A percentile compares a stretch with the other conserved stretches of the same genome.
These are phyloP conservation scores for Trichoderma pleuroti DNA, from an alignment of 2,329 filamentous ascomycete species.

Conservation along the genomic window DNA sequence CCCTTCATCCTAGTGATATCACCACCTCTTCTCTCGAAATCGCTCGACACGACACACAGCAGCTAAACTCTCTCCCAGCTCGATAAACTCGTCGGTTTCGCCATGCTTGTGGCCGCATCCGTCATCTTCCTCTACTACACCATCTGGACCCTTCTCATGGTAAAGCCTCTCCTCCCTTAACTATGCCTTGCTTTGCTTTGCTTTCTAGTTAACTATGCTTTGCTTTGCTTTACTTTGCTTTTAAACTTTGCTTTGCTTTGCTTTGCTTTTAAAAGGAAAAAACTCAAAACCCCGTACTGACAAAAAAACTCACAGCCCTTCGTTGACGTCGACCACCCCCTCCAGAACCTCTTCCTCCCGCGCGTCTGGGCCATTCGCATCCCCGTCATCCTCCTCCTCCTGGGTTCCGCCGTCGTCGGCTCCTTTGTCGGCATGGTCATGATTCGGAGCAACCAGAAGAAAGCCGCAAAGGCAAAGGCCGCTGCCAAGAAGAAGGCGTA, in stretches of 20 bases:
- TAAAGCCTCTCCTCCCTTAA: conserved; percentile 41
- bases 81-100: conserved; percentile 73
- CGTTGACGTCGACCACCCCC: conserved; percentile 88
- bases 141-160: conserved; percentile 96
- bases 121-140: conserved; percentile 82
- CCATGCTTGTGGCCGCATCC: conserved; percentile 64
- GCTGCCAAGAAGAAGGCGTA: conserved; percentile 83
- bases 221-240: too few relatives aligned
- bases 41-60: neutral
- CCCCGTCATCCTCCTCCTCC: conserved; percentile 89
- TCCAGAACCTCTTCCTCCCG: conserved; percentile 92
- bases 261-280: too few relatives aligned
- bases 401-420: conserved; percentile 89
- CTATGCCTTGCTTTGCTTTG: neutral
- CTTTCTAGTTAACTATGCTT: too few relatives aligned
- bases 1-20: neutral
- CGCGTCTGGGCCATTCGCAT: conserved; percentile 99
- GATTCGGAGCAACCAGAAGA: conserved; percentile 98
- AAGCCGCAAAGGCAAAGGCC: conserved; percentile 87
- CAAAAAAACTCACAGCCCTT: conserved; percentile 72
- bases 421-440: conserved; percentile 96
- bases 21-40: neutral
- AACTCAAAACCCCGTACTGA: neutral
- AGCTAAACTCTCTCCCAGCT: conserved; percentile 54
- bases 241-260: neutral